Evolutionary conservation across 768 basidiomycete genomes (phyloP), one percentile per base, ranked within the genome.

Genomic region (Tricholoma flavovirens): DNA sequence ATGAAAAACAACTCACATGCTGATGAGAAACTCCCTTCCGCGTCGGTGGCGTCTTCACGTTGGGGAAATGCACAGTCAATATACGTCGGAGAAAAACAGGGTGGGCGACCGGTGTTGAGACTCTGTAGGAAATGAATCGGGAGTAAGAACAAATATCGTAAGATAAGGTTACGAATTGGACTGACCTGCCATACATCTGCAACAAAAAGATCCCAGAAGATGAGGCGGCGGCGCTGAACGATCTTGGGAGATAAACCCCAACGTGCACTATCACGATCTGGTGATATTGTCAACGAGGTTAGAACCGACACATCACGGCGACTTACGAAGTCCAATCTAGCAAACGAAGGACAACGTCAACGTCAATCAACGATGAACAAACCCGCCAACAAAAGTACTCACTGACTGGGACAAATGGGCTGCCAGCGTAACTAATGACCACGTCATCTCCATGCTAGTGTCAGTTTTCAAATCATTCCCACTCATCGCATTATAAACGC

Each of bases 201-300:
- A 17, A 85, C 75, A 60, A 88, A 90, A 9, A 89, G 73, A 64
- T 90, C 86, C 88, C 88, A 91, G 70, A 91, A 90, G 9, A 88
- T 70, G 30, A 83, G 72, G 3, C 87, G 79, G 8, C 88, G 77
- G 26, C 87, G 72, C 58, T 86, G 78, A 0, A 89, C 83, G 60
- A 83, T 78, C 64, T 82, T 82, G 1, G 78, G 70, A 5, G 80
- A 73, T n/a, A 90, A 69, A 1, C 75, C 79, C 86, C 86, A 88
- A 54, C 81, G 71, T 12, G 75, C 76, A 57, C 83, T 83, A 59
- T 88, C 86, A 48, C 87, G 82, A 65, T 87, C 86, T 83, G 50
- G 19, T 50, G 59, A 48, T 55, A 59, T 19, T 36, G 40, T 26
- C 21, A 38, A 57, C 38, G 49, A 53, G 50, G 11, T 42, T 48